A percentile compares a stretch with the other conserved stretches of the same genome.
Evolutionary conservation across 768 basidiomycete genomes (phyloP).

Genomic region (Pulveroboletus sp.): DNA sequence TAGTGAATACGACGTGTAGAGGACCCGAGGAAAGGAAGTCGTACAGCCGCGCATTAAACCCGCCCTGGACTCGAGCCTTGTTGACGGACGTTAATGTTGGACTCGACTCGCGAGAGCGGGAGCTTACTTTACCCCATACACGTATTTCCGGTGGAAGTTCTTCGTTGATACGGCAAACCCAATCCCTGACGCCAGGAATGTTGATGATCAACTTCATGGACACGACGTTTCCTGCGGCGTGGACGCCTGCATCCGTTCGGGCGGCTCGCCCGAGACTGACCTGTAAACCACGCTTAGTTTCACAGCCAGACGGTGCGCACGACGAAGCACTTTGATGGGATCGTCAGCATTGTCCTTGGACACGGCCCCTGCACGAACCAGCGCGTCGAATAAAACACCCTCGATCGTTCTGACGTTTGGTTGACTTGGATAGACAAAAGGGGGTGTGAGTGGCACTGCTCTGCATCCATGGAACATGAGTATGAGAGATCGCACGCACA

Average conservation of each 20-base stretch:
- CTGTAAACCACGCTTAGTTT: slow-evolving; percentile 34
- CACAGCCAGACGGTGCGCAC: not conserved
- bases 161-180: slow-evolving; percentile 73
- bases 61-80: slow-evolving; percentile 69
- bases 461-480: too few relatives aligned
- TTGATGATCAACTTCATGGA: slow-evolving; percentile 84
- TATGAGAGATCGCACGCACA: slow-evolving; percentile 64
- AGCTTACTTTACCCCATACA: slow-evolving; percentile 82
- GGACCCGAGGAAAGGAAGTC: slow-evolving; percentile 13
- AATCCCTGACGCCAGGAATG: slow-evolving; percentile 65
- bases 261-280: slow-evolving; percentile 85
- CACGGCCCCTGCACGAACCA: slow-evolving; percentile 89
- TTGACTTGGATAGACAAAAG: slow-evolving; percentile 65
- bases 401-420: slow-evolving; percentile 78
- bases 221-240: slow-evolving; percentile 92
- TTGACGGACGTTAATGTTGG: not conserved
- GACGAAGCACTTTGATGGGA: slow-evolving; percentile 64
- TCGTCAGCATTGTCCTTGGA: slow-evolving; percentile 91
- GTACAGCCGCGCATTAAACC: slow-evolving; percentile 75
- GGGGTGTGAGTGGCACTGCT: not conserved
- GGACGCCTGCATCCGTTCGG: slow-evolving; percentile 94
- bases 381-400: slow-evolving; percentile 79
- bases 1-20: slow-evolving; percentile 2
- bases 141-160: slow-evolving; percentile 89
- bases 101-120: not conserved